Conservation (phyloP, 345 rosid species). For the Bretschneidera sinensis region DNA sequence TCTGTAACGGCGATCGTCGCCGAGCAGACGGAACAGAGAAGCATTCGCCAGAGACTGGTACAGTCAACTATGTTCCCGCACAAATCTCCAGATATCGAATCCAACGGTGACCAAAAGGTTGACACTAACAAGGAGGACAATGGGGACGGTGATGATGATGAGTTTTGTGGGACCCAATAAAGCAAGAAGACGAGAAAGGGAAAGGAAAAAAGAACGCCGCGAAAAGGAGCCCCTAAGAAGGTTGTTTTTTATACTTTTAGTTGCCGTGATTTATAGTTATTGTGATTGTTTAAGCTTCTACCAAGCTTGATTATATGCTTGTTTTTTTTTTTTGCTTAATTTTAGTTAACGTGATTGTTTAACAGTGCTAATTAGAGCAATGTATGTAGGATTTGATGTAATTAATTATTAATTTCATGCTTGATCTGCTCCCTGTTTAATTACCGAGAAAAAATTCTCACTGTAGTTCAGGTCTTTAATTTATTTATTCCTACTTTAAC, state of each 20-base stretch:
- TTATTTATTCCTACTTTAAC: too few relatives aligned
- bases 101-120: slow-evolving; percentile 22
- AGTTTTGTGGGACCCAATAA: slow-evolving; percentile 48
- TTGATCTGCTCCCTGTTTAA: too few relatives aligned
- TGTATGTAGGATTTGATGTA: background rate
- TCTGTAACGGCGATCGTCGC: slow-evolving; percentile 11
- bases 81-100: slow-evolving; percentile 36
- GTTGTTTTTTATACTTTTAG: slow-evolving; percentile 18
- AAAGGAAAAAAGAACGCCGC: slow-evolving; percentile 43
- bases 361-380: background rate
- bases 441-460: too few relatives aligned
- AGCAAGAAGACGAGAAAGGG: slow-evolving; percentile 47
- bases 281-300: background rate
- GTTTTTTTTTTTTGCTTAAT: background rate
- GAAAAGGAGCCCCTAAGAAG: slow-evolving; percentile 44
- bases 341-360: slow-evolving; percentile 1
- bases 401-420: too few relatives aligned
- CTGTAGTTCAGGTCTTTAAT: too few relatives aligned
- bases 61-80: slow-evolving; percentile 71
- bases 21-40: slow-evolving; percentile 31
- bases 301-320: background rate
- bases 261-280: background rate
- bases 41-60: slow-evolving; percentile 54
- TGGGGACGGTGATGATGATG: slow-evolving; percentile 38
- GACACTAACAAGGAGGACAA: slow-evolving; percentile 21